phyloP scores from a whole-genome alignment of 768 basidiomycete genomes.

The Lentinula sp. region DNA sequence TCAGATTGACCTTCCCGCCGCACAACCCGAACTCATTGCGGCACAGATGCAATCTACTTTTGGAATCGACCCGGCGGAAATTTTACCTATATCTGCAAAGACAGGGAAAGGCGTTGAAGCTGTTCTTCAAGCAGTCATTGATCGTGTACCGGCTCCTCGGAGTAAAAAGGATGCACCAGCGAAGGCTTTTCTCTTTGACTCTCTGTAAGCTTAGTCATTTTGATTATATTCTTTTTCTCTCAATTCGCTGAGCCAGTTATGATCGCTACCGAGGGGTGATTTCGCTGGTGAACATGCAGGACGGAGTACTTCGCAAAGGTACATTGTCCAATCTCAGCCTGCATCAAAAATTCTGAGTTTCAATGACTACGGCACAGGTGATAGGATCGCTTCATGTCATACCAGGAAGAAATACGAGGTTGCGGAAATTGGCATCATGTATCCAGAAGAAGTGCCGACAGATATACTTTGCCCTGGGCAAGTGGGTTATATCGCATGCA shows the following conservation, averaged over 20 bases:
- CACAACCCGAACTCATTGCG: constrained; percentile 75
- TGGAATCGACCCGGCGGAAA: constrained; percentile 66
- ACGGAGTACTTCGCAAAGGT: constrained; percentile 82
- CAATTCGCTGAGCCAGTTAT: constrained; percentile 47
- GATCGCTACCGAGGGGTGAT: constrained; percentile 96
- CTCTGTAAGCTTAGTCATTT: constrained; percentile 50
- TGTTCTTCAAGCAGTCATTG: constrained; percentile 75
- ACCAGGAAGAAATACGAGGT: constrained; percentile 88
- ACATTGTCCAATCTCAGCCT: constrained; percentile 1
- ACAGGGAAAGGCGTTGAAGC: constrained; percentile 78
- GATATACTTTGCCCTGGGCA: constrained; percentile 66
- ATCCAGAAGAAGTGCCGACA: constrained; percentile 84
- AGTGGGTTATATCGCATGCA: constrained; percentile 88
- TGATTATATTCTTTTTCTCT: not conserved
- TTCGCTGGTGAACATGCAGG: constrained; percentile 77
- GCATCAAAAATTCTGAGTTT: not conserved
- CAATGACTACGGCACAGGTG: constrained; percentile 45
- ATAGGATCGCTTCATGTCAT: constrained; percentile 81
- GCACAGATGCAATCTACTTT: constrained; percentile 80
- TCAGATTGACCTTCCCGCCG: constrained; percentile 89
- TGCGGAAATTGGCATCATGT: constrained; percentile 80
- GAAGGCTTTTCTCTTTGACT: constrained; percentile 90
- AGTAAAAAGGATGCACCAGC: constrained; percentile 49
- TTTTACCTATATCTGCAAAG: constrained; percentile 87
- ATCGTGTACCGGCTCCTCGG: constrained; percentile 77